Conservation (phyloP, 2,329 filamentous ascomycete species). For the Berkeleyomyces basicola region DNA sequence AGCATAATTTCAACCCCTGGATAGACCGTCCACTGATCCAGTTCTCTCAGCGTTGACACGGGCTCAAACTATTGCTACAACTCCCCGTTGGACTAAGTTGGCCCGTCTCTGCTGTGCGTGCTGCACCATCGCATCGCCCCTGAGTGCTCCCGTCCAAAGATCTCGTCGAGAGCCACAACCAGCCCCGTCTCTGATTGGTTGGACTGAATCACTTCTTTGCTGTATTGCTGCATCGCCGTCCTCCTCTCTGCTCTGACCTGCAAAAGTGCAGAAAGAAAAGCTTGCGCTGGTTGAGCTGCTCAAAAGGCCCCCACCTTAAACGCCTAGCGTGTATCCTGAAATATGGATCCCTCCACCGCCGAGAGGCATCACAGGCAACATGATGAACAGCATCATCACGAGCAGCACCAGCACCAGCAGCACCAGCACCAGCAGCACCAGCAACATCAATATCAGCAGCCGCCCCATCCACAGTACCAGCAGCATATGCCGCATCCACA, state of each 20-base stretch:
- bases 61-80: not conserved
- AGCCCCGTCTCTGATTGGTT: not conserved
- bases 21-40: not conserved
- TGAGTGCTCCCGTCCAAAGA: not conserved
- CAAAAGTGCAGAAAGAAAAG: not conserved
- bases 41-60: not conserved
- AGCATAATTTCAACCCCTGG: not conserved
- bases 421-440: not conserved
- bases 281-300: not conserved
- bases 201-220: not conserved
- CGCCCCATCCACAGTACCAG: constrained; percentile 2
- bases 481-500: constrained; percentile 10
- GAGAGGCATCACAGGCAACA: constrained; percentile 4
- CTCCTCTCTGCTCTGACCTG: not conserved
- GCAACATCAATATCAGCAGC: not conserved
- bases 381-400: not conserved
- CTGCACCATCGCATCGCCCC: not conserved
- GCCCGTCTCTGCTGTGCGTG: not conserved
- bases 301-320: not conserved
- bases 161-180: not conserved
- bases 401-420: constrained; percentile 2
- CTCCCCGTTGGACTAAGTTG: not conserved
- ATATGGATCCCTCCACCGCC: constrained; percentile 8
- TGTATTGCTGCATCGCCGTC: not conserved
- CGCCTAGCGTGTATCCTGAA: constrained; percentile 4